Base-by-base conservation (phyloP, 352 stramenopile species). In the Pilasporangium apinafurcum region DNA sequence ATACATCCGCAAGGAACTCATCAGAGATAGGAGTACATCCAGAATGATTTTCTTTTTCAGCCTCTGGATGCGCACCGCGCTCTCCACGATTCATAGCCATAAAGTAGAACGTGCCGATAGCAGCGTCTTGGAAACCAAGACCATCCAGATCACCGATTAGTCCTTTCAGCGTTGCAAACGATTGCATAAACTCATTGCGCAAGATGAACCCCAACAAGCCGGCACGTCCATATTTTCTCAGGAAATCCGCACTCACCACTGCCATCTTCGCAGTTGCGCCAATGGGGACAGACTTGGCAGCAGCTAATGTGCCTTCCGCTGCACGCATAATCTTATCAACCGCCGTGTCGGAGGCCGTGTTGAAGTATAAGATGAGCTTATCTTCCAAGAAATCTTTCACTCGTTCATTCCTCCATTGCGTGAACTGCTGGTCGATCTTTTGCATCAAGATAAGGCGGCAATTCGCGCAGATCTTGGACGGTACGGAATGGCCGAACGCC, bases 171-270 rank as follows among this genome's bases (percentile, higher is more conserved):
- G 80, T 94, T n/a, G 77, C 58, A 44, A 92, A 92, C 0, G 82
- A 92, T 36, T 94, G 79, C 77, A 94, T 90, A 28, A 94, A 92
- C 36, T 94, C 79, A 47, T 94, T 92, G 7, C 80, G 77, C 7
- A 94, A 48, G 17, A 94, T 87, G 46, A 94, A 90, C 0, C 82
- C 82, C 30, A 92, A 48, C 17, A 94, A 56, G 2, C 82, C 82
- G 12, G 79, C 77, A 16, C 74, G 66, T 7, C 82, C 82, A 25
- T 94, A 92, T 44, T 91, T 94, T 12, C 77, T 72, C 37, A 94
- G 61, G 50, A 92, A 92, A 41, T 92, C 79, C 0, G 79, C 82
- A 42, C 82, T 92, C 25, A 92, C 79, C 8, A 94, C 82, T 1
- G 80, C 82, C 59, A 88, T 86, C 48, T 90, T 91, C 0, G 79